A percentile compares a stretch with the other conserved stretches of the same genome.
Evolutionary conservation across 1,284 basidiomycete genomes (phyloP).

Genomic region (Tranzscheliella williamsii): DNA sequence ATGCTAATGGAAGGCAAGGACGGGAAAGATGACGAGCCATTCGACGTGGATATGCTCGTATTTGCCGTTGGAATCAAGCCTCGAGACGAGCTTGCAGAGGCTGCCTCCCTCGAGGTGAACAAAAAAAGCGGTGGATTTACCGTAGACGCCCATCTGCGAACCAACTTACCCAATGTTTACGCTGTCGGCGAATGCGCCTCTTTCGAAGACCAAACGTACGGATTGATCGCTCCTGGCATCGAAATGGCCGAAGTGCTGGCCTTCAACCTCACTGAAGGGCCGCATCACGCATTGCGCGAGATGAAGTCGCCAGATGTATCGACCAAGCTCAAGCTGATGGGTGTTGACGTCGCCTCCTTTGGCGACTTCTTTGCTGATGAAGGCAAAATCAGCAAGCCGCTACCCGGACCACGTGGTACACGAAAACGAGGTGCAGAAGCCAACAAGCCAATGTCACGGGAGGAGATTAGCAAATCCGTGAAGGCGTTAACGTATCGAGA

Average conservation of each 20-base stretch:
- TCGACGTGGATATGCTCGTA: constrained; percentile 60
- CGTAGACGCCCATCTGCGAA: constrained; percentile 68
- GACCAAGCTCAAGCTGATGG: constrained; percentile 74
- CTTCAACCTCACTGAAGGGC: constrained; percentile 70
- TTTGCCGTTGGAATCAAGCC: constrained; percentile 66
- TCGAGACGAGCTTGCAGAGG: constrained; percentile 70
- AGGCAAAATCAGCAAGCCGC: constrained; percentile 56
- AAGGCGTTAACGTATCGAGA: constrained; percentile 74
- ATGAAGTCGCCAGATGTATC: constrained; percentile 70
- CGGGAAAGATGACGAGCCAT: constrained; percentile 56
- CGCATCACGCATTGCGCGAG: constrained; percentile 63
- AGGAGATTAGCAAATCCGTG: constrained; percentile 56
- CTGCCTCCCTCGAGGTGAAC: constrained; percentile 60
- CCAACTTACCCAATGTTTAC: constrained; percentile 69
- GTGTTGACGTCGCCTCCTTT: constrained; percentile 75
- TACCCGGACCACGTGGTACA: constrained; percentile 22
- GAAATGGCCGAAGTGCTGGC: constrained; percentile 77
- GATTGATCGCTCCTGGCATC: constrained; percentile 72
- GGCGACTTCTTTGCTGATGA: constrained; percentile 76
- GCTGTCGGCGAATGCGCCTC: constrained; percentile 77
- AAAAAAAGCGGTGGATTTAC: constrained; percentile 69
- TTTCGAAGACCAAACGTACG: constrained; percentile 72
- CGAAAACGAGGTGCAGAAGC: constrained; percentile 5
- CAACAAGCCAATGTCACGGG: constrained; percentile 8
- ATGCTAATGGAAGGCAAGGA: constrained; percentile 49